Percentiles rank a stretch among this genome's conserved stretches.
Conservation (phyloP, 78 protist species). For the Dictyostelium firmibasis region DNA sequence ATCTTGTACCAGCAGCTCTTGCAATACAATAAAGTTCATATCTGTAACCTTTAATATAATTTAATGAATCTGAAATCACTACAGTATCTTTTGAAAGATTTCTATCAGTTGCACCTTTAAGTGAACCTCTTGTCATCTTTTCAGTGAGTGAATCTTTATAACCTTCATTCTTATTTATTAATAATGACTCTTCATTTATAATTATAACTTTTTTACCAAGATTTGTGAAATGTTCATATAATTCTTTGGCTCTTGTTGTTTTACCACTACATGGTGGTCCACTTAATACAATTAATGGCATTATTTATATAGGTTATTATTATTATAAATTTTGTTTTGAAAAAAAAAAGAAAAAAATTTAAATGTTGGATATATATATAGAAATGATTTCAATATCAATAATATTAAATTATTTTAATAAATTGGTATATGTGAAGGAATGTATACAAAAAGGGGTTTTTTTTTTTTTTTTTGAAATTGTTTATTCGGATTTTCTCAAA, state of each 20-base stretch:
- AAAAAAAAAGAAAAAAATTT: not conserved
- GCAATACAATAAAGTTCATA: slow-evolving; percentile 89
- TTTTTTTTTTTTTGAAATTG: not conserved
- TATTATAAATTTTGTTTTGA: no score
- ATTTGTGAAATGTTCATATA: slow-evolving; percentile 30
- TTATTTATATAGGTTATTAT: not conserved
- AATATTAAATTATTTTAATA: no score
- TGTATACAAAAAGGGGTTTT: no score
- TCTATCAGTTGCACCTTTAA: slow-evolving; percentile 83
- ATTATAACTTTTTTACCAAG: slow-evolving; percentile 65
- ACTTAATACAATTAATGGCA: slow-evolving; percentile 66
- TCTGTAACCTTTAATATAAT: slow-evolving; percentile 92
- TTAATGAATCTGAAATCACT: slow-evolving; percentile 85
- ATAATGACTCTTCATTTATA: slow-evolving; percentile 49
- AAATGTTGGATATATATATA: no score
- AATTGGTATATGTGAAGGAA: no score
- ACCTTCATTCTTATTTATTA: slow-evolving; percentile 50
- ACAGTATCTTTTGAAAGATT: slow-evolving; percentile 44
- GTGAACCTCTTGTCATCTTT: slow-evolving; percentile 80
- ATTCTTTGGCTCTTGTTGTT: slow-evolving; percentile 56
- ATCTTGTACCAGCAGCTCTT: slow-evolving; percentile 72
- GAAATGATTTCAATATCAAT: no score
- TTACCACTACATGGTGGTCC: slow-evolving; percentile 74
- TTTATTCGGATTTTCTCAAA: not conserved
- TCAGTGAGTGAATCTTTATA: slow-evolving; percentile 59